phyloP scores from a whole-genome alignment of 257 asterid species.

The Ilex asprella region DNA sequence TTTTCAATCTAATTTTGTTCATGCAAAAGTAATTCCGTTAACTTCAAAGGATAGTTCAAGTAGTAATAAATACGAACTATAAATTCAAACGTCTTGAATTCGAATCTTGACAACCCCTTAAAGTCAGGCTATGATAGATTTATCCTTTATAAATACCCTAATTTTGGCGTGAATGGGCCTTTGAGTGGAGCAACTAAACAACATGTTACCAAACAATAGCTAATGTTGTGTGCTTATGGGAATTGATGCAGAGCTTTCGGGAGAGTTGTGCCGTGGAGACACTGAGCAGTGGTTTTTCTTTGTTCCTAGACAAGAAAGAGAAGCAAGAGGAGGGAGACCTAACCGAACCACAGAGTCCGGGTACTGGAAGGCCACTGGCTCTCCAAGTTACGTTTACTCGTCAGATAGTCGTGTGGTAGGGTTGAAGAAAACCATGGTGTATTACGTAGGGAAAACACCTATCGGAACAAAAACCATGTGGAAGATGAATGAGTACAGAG shows the following conservation, averaged over 20 bases:
- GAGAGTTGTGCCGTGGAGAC: not conserved
- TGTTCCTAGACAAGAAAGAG: not conserved
- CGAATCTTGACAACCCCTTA: no score
- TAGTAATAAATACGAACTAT: no score
- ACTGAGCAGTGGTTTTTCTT: not conserved
- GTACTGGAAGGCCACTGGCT: not conserved
- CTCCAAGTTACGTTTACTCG: not conserved
- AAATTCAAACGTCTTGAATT: no score
- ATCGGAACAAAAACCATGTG: not conserved
- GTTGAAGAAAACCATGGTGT: not conserved
- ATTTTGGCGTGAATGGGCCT: no score
- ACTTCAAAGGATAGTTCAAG: no score
- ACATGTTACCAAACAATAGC: no score
- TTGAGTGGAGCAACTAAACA: no score
- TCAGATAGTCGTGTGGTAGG: not conserved
- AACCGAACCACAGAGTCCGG: not conserved
- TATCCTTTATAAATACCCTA: no score
- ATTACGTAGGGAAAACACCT: not conserved
- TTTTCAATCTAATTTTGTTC: no score
- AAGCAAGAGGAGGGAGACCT: not conserved
- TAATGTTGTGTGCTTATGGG: no score
- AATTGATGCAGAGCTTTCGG: not conserved
- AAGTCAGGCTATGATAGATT: no score
- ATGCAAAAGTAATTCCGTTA: no score
- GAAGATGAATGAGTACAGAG: not conserved